Base-by-base conservation (phyloP, 768 basidiomycete genomes). In the Coprinellus micaceus region DNA sequence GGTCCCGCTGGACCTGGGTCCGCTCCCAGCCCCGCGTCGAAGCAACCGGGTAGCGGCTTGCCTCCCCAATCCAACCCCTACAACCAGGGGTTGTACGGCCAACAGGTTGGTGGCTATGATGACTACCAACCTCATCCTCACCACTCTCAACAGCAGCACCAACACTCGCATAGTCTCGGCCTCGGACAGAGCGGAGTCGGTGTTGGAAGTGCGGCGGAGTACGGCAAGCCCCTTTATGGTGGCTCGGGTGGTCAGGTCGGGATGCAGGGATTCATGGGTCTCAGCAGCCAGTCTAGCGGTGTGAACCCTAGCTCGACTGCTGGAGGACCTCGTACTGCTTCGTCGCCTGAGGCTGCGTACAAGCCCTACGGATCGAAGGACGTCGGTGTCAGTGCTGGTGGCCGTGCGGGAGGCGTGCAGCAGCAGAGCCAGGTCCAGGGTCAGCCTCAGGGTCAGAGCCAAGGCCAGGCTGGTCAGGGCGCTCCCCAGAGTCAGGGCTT, bases 211-310 rank as follows among this genome's bases (percentile, higher is more conserved):
- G 61, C 66, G 13, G 67, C 64, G 15, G 77, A 80, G 12, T 80
- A 78, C 56, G 70, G 72, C 40, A 78, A 78, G 67, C 77, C 72
- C 60, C 61, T 77, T 53, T 80, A 78, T 61, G 81, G 80, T 24
- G 74, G 74, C 29, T 70, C 68, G 2, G 33, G 7, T 13, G 76
- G 75, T 26, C 79, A 78, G 29, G 55, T 56, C 21, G 82, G 82
- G 51, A 85, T 84, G 70, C 87, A 88, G 65, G 82, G 83, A 45
- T 88, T 88, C 65, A 85, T 88, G 79, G 83, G 84, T 19, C 79
- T 86, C 15, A 77, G 83, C 22, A 71, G 72, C 26, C 78, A 78
- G 54, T 76, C 80, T 54, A 69, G 68, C 0, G 68, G 71, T 0
- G 61, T 53, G 1, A 71, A 75, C 45, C 68, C 68, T 15, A 74